Evolutionary conservation across 176 grass and related monocot species (phyloP).

Genomic region (Otatea glauca): DNA sequence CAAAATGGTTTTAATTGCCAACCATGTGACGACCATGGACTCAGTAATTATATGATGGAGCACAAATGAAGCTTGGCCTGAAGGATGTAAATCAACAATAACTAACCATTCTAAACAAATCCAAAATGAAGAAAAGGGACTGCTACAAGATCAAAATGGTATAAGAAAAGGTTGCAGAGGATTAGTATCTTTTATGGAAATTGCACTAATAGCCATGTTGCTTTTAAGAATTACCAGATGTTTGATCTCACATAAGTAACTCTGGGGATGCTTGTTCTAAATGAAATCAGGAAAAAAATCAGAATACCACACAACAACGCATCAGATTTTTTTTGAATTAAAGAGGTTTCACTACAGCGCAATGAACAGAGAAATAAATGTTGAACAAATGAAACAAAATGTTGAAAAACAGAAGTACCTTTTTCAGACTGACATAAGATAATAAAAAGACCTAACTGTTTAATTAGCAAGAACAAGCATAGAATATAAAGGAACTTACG

Average conservation of each 20-base stretch:
- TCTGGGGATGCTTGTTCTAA: neutral
- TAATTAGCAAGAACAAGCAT: neutral
- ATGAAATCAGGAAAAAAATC: neutral
- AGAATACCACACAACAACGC: no score
- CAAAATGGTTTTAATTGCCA: conserved; percentile 23
- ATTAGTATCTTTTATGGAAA: neutral
- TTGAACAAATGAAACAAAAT: neutral
- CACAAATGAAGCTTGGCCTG: conserved; percentile 2
- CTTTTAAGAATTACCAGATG: neutral
- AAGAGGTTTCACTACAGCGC: neutral
- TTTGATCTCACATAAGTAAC: neutral
- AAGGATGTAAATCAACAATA: neutral
- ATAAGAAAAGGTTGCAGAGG: neutral
- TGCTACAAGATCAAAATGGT: conserved; percentile 7
- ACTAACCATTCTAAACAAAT: neutral
- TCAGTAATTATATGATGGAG: neutral
- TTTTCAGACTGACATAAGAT: neutral
- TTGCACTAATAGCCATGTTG: neutral
- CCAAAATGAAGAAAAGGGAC: neutral
- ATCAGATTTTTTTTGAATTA: neutral
- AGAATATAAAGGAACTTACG: conserved; percentile 66
- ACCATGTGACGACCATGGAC: neutral
- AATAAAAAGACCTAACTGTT: neutral
- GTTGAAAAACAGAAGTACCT: neutral
- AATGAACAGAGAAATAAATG: neutral